These are phyloP conservation scores for Fusarium nodosum DNA, from an alignment of 2,329 filamentous ascomycete genomes.

Conservation along the genomic window DNA sequence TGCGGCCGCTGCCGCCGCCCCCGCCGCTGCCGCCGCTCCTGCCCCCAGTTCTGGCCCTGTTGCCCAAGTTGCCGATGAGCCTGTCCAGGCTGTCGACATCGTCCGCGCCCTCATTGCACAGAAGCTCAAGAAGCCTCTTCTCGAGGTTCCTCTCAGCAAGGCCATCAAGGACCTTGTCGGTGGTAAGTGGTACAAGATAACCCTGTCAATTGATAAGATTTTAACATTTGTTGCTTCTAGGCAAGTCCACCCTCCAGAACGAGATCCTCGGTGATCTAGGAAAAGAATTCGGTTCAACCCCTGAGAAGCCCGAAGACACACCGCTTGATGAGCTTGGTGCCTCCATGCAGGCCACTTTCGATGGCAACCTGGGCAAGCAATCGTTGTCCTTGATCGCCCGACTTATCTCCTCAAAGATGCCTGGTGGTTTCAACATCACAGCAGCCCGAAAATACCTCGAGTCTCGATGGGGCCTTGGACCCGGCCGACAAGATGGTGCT, in stretches of 20 bases:
- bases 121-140: slow-evolving; percentile 94
- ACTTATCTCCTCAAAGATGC: slow-evolving; percentile 99
- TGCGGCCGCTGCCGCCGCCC: slow-evolving; percentile 67
- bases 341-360: slow-evolving; percentile 98
- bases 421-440: slow-evolving; percentile 99
- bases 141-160: slow-evolving; percentile 92
- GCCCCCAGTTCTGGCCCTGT: slow-evolving; percentile 85
- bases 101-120: slow-evolving; percentile 91
- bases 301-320: slow-evolving; percentile 98
- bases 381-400: slow-evolving; percentile 93
- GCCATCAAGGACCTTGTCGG: slow-evolving; percentile 99
- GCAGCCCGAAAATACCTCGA: slow-evolving; percentile 95
- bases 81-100: slow-evolving; percentile 90
- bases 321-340: slow-evolving; percentile 95
- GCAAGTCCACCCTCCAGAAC: slow-evolving; percentile 98
- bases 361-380: slow-evolving; percentile 97
- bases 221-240: slow-evolving; percentile 60
- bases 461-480: slow-evolving; percentile 88
- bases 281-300: slow-evolving; percentile 98
- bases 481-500: slow-evolving; percentile 91
- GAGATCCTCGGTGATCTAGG: slow-evolving; percentile 97
- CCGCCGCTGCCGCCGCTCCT: slow-evolving; percentile 68
- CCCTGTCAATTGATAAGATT: not conserved
- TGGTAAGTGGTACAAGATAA: slow-evolving; percentile 71
- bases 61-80: slow-evolving; percentile 85